Percentiles rank a stretch among this genome's conserved stretches.
Evolutionary conservation across 208 protist species (phyloP).

Genomic region (Wallacemonas collosoma): DNA sequence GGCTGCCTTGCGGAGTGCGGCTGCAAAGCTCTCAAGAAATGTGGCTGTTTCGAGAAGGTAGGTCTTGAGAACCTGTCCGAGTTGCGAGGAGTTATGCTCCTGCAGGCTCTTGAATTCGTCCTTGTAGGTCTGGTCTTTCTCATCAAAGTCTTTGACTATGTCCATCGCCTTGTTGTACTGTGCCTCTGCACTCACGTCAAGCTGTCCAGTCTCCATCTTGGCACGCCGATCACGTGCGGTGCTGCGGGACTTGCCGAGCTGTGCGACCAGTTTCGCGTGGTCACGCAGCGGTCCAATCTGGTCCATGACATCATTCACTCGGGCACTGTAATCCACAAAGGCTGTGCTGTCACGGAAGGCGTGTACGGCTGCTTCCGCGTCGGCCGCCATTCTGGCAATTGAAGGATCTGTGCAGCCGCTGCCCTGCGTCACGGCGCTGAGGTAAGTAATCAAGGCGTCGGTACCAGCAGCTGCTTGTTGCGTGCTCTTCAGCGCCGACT

Average conservation of each 20-base stretch:
- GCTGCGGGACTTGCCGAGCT: conserved; percentile 28
- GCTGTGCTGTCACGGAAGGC: conserved; percentile 23
- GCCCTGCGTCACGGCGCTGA: conserved; percentile 15
- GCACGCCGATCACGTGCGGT: conserved; percentile 37
- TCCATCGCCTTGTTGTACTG: conserved; percentile 35
- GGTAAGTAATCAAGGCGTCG: conserved; percentile 18
- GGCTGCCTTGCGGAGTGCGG: conserved; percentile 25
- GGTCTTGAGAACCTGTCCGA: conserved; percentile 37
- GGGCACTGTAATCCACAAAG: conserved; percentile 11
- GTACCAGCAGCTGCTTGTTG: conserved; percentile 20
- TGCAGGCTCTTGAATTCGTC: conserved; percentile 39
- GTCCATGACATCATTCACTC: conserved; percentile 27
- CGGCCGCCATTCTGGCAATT: conserved; percentile 24
- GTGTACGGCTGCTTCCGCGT: conserved; percentile 23
- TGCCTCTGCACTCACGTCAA: conserved; percentile 38
- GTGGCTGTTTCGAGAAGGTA: conserved; percentile 37
- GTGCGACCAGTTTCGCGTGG: conserved; percentile 32
- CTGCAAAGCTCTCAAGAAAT: conserved; percentile 31
- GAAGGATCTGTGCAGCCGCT: conserved; percentile 28
- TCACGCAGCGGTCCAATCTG: conserved; percentile 38
- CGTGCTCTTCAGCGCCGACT: conserved; percentile 25
- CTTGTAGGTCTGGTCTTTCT: conserved; percentile 41
- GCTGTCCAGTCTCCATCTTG: conserved; percentile 23
- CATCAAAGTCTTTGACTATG: conserved; percentile 31
- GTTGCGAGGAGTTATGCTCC: conserved; percentile 46